Conservation (phyloP, 306 rosid species). For the Dalbergia cultrata region DNA sequence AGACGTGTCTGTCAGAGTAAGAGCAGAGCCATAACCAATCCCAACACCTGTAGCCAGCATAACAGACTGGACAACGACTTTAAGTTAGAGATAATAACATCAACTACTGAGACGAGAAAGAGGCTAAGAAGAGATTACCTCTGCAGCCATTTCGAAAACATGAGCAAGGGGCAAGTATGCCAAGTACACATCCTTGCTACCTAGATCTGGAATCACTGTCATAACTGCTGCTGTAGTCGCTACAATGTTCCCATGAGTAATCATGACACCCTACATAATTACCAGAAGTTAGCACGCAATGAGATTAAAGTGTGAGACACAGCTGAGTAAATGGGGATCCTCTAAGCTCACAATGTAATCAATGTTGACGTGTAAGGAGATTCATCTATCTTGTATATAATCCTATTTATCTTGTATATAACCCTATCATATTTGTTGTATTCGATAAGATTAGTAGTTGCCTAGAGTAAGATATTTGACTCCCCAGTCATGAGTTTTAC, state of each 20-base stretch:
- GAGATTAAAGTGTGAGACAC: constrained; percentile 21
- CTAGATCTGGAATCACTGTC: constrained; percentile 75
- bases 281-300: constrained; percentile 38
- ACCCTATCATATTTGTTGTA: too few species aligned
- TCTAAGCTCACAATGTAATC: constrained; percentile 27
- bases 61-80: constrained; percentile 75
- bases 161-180: constrained; percentile 97
- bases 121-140: constrained; percentile 61
- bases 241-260: constrained; percentile 88
- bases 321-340: not conserved
- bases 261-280: constrained; percentile 86
- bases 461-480: too few species aligned
- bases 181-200: constrained; percentile 75
- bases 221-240: constrained; percentile 86
- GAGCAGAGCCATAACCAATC: constrained; percentile 83
- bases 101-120: constrained; percentile 23
- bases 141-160: constrained; percentile 94
- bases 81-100: constrained; percentile 42
- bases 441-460: too few species aligned
- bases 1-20: constrained; percentile 85
- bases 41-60: constrained; percentile 78
- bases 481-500: too few species aligned
- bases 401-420: too few species aligned
- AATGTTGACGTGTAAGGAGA: too few species aligned
- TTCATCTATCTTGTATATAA: too few species aligned